These are phyloP conservation scores for Trichomonascaceae sp. DNA, from an alignment of 1,139 yeast species.

Conservation along the genomic window DNA sequence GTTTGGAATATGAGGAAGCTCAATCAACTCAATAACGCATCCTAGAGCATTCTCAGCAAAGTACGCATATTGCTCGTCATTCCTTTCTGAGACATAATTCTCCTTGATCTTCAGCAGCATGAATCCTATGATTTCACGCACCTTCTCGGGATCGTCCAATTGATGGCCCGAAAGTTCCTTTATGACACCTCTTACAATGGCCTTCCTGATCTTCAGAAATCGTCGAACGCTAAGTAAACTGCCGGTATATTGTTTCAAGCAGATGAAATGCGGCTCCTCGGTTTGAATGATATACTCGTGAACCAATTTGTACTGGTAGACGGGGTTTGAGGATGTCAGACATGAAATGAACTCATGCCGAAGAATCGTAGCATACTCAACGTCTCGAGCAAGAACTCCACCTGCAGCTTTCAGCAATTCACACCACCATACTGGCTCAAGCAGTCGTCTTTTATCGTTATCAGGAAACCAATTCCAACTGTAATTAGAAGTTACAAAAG, in stretches of 20 bases:
- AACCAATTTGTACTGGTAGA: conserved; percentile 8
- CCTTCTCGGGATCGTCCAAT: neutral
- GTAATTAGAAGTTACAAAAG: conserved; percentile 13
- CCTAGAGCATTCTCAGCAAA: conserved; percentile 4
- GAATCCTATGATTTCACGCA: neutral
- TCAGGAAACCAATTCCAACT: conserved; percentile 13
- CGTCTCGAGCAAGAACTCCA: conserved; percentile 1
- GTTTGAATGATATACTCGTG: neutral
- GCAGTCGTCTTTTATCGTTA: conserved; percentile 5
- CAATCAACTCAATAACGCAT: conserved; percentile 1
- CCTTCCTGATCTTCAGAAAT: neutral
- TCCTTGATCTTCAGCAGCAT: conserved; percentile 2
- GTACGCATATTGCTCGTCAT: neutral
- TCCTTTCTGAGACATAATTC: neutral
- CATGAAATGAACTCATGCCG: conserved; percentile 8
- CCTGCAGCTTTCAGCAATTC: conserved; percentile 6
- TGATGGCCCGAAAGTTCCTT: neutral
- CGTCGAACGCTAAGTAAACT: neutral
- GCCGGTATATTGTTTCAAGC: neutral
- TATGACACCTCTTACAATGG: neutral
- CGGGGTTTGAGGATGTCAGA: conserved; percentile 5
- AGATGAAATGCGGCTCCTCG: neutral
- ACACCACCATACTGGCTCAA: conserved; percentile 12
- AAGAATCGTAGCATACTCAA: neutral
- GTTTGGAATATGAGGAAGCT: conserved; percentile 4